Evolutionary conservation across 441 rosid genomes (phyloP).

Genomic region (Populus hybrid): DNA sequence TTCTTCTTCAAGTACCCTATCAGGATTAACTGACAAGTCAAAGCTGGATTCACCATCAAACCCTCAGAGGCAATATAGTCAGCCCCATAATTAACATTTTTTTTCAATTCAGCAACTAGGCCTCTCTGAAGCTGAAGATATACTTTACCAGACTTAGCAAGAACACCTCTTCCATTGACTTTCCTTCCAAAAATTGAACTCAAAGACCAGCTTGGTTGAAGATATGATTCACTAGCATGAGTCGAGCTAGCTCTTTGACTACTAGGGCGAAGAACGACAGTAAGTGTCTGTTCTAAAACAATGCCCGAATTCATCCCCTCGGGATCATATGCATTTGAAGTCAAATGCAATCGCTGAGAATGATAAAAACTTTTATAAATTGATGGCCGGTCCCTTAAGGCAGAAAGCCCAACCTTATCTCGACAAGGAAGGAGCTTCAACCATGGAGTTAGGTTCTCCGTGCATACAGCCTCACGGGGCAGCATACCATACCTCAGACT

Average conservation of each 20-base stretch:
- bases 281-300: slow-evolving; percentile 74
- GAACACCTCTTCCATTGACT: slow-evolving; percentile 60
- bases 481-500: too few species aligned
- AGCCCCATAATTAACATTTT: slow-evolving; percentile 23
- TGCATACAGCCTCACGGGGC: too few species aligned
- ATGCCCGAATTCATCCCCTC: slow-evolving; percentile 43
- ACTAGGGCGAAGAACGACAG: slow-evolving; percentile 74
- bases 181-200: slow-evolving; percentile 81
- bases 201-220: slow-evolving; percentile 13
- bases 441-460: too few species aligned
- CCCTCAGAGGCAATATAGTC: slow-evolving; percentile 26
- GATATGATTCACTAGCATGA: slow-evolving; percentile 36
- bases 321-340: slow-evolving; percentile 6
- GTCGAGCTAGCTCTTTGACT: slow-evolving; percentile 18
- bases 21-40: slow-evolving; percentile 65
- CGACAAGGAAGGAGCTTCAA: too few species aligned
- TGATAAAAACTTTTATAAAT: too few species aligned
- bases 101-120: slow-evolving; percentile 39
- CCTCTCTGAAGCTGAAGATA: slow-evolving; percentile 73
- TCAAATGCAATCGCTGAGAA: too few species aligned
- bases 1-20: slow-evolving; percentile 53
- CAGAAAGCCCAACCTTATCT: too few species aligned
- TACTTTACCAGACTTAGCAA: slow-evolving; percentile 68
- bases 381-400: too few species aligned
- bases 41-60: slow-evolving; percentile 36